These are phyloP conservation scores for Phylloporus sp. DNA, from an alignment of 768 basidiomycete genomes.

Conservation along the genomic window DNA sequence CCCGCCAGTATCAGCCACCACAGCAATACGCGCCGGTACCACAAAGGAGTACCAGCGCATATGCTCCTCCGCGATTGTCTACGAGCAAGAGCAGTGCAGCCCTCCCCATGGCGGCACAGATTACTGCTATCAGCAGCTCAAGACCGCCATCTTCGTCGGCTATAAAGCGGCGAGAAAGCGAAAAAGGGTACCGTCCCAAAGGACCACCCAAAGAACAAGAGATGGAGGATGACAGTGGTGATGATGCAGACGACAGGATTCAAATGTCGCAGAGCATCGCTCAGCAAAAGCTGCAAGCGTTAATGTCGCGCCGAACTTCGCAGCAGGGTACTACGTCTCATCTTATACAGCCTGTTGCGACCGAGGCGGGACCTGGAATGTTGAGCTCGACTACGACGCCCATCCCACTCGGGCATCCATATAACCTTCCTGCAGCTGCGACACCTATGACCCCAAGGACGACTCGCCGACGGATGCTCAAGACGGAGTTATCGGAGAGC, in stretches of 20 bases:
- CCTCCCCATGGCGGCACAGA: conserved; percentile 50
- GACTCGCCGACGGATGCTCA: conserved; percentile 78
- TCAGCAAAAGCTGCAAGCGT: conserved; percentile 58
- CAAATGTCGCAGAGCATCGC: conserved; percentile 66
- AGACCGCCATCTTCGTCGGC: conserved; percentile 22
- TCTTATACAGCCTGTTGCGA: conserved; percentile 15
- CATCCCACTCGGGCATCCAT: conserved; percentile 60
- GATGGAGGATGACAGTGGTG: conserved; percentile 62
- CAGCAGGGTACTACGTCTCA: conserved; percentile 25
- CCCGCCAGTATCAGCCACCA: conserved; percentile 20
- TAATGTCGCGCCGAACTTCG: conserved; percentile 46
- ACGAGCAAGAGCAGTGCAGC: conserved; percentile 58
- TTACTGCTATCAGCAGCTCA: conserved; percentile 37
- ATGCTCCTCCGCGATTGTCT: conserved; percentile 36
- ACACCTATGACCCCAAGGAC: conserved; percentile 81
- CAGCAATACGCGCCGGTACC: conserved; percentile 20
- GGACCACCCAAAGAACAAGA: conserved; percentile 63
- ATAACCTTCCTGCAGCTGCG: conserved; percentile 64
- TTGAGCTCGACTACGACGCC: conserved; percentile 41
- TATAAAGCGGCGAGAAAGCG: conserved; percentile 25
- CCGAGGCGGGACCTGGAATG: conserved; percentile 17
- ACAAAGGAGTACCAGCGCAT: conserved; percentile 28
- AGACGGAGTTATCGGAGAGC: conserved; percentile 82
- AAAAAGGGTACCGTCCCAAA: conserved; percentile 54
- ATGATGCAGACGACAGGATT: conserved; percentile 46